Evolutionary conservation across 495 filamentous ascomycete species (phyloP), one percentile per base, ranked within the genome.

Genomic region (Talaromyces nanjingensis): DNA sequence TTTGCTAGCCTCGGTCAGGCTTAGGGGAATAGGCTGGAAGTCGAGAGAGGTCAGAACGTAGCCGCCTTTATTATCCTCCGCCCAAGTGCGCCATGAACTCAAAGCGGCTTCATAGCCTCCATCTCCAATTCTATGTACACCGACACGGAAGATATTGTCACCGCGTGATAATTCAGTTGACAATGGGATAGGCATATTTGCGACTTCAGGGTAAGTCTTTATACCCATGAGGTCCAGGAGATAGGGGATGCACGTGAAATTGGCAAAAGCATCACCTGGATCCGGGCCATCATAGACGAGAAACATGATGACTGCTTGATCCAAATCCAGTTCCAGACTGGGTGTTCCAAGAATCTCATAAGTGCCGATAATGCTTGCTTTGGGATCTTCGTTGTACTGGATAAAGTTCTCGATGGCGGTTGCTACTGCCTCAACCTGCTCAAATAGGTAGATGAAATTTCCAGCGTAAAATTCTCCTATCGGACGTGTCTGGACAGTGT

Each of bases 281-380:
- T 75, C 69, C 9, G 68, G 63, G 6, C 73, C 73, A 47, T 73
- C 72, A 49, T 75, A 74, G 18, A 75, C 72, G n/a, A 75, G 67
- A 69, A 75, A 74, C 72, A 75, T 70, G 66, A 75, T 65, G 39
- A 68, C 69, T 6, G 63, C 69, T 57, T 72, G 69, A 33, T 74
- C 73, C 9, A 75, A 54, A 24, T 74, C 71, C 1, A 74, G 62
- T 2, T 66, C 65, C 24, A 70, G n/a, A 52, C 67, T 65, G 0
- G 69, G 71, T 3, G 67, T 71, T 11, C 64, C 60, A 4, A 74
- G 33, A 52, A 72, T 71, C 63, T 73, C 71, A 33, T 70, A 75
- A 12, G 72, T 74, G 22, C 69, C 71, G 33, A 75, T 72, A 22
- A 73, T 73, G 49, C 67, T 65, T 2, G 72, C 72, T 55, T 75